Evolutionary conservation across 2,329 filamentous ascomycete species (phyloP), one percentile per base, ranked within the genome.

Genomic region (Cryoendolithus antarcticus): DNA sequence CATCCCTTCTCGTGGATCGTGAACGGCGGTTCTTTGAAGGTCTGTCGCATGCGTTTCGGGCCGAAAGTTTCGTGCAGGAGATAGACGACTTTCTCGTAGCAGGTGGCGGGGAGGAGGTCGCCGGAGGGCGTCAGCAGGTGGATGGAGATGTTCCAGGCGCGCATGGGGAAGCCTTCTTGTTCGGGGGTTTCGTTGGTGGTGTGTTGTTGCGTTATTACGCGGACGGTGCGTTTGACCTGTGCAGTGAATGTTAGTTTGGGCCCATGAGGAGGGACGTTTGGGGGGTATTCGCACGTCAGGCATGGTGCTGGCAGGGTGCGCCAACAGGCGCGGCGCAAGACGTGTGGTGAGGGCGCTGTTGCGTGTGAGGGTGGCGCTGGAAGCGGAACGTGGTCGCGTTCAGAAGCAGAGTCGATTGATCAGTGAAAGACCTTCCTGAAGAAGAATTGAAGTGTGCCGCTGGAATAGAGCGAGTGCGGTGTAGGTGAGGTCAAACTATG

Each of bases 51-150:
- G 34, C 70, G 82, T 53, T 88, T 83, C 31, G 40, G 35, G 39
- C 80, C 83, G 62, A 98, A 98, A 36, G 86, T 91, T 28, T 91
- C 89, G 63, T 98, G 91, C 24, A 98, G 74, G 56, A 85, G 83
- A 68, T 95, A 98, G 40, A 80, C 80, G 32, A 83, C 89, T 67
- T 93, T 94, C 58, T 86, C 84, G 67, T 95, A 96, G 62, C 86
- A 75, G 50, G 69, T 84, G 39, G 89, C 86, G 6, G 82, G 74
- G 37, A 86, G 72, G 62, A 93, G 80, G 51, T 91, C 83, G 51
- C 86, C 88, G 47, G 84, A 77, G 53, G 93, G 82, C 49, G 94
- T 86, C 40, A 95, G 62, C 38, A 96, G 63, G 63, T 76, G 85
- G 51, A 98, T 70, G 63, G 82, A 80, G 59, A 96, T 83, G 50